Percentiles rank a stretch among this genome's conserved stretches.
Evolutionary conservation across 768 basidiomycete genomes (phyloP).

Genomic region (Mycena chlorophos): DNA sequence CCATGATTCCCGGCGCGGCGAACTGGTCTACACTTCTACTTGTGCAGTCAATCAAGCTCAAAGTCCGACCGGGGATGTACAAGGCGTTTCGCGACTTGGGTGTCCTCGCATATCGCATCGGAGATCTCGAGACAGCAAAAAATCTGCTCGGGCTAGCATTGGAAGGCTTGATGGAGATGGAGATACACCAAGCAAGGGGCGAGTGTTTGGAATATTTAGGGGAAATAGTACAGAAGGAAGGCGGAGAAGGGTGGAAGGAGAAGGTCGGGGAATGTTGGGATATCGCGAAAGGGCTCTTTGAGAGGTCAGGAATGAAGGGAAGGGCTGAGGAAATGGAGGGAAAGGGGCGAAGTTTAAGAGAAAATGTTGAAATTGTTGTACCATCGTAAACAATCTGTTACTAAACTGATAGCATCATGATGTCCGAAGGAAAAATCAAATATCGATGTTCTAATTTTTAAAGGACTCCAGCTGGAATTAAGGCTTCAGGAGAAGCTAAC

Average conservation of each 20-base stretch:
- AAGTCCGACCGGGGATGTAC: background rate
- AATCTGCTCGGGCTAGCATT: background rate
- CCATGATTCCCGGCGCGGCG: background rate
- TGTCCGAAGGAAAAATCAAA: too few species aligned
- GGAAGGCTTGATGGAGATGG: background rate
- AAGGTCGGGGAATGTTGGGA: background rate
- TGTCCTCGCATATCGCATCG: background rate
- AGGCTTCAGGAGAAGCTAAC: too few species aligned
- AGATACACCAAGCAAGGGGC: background rate
- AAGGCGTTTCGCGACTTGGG: background rate
- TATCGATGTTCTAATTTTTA: too few species aligned
- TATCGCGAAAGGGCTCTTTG: background rate
- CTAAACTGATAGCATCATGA: too few species aligned
- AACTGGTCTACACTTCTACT: background rate
- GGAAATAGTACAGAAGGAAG: background rate
- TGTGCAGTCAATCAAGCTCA: background rate
- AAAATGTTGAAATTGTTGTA: too few species aligned
- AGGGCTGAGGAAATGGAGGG: too few species aligned
- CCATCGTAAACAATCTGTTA: too few species aligned
- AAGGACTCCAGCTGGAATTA: too few species aligned
- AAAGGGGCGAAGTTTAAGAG: too few species aligned
- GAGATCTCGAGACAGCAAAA: background rate
- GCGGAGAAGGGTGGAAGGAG: background rate
- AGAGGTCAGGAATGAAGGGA: too few species aligned
- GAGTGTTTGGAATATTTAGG: background rate